These are phyloP conservation scores for Pyrenochaeta sp. DNA, from an alignment of 2,329 filamentous ascomycete genomes.

Conservation along the genomic window DNA sequence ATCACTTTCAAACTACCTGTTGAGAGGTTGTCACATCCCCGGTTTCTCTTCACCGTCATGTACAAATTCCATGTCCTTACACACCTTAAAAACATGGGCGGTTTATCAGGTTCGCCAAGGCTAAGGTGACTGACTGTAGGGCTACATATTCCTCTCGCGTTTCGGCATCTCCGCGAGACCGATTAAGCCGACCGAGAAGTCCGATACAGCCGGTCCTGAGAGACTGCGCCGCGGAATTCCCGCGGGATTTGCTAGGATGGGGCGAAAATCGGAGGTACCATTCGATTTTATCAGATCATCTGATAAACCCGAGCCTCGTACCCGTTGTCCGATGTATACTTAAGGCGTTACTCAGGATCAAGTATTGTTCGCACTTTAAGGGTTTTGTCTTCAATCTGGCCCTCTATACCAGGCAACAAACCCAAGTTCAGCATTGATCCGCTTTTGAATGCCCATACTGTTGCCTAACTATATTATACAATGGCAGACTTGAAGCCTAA, in stretches of 20 bases:
- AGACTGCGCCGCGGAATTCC: too few relatives aligned
- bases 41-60: too few relatives aligned
- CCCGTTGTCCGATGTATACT: too few relatives aligned
- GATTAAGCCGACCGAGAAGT: neutral
- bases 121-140: too few relatives aligned
- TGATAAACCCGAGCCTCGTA: neutral
- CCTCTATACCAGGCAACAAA: too few relatives aligned
- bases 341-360: neutral
- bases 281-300: conserved; percentile 1
- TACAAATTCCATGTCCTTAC: too few relatives aligned
- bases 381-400: neutral
- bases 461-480: neutral
- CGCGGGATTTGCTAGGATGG: neutral
- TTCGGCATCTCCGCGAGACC: neutral
- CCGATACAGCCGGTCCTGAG: neutral
- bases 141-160: neutral
- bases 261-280: neutral
- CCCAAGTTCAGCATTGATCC: neutral
- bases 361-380: neutral
- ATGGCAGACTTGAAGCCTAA: neutral
- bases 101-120: neutral
- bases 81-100: neutral
- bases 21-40: too few relatives aligned
- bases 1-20: neutral
- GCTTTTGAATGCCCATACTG: neutral